Percentiles rank a stretch among this genome's conserved stretches.
Evolutionary conservation across 2,329 filamentous ascomycete genomes (phyloP).

Genomic region (Lasiodiplodia sp.): DNA sequence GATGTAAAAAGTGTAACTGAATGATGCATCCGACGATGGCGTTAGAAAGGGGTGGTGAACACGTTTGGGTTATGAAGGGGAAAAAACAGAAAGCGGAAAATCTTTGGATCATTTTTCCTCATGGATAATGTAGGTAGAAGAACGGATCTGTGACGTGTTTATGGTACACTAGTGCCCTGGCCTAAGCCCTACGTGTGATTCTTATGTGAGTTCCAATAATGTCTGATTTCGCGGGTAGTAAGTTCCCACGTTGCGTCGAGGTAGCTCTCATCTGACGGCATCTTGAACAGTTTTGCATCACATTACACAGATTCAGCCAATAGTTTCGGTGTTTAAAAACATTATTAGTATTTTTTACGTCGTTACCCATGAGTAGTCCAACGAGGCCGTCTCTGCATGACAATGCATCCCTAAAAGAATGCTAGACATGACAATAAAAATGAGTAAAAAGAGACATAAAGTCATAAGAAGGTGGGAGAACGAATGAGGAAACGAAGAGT

Average conservation of each 20-base stretch:
- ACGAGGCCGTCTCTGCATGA: constrained; percentile 11
- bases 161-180: no score
- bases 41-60: neutral
- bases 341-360: constrained; percentile 11
- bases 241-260: no score
- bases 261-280: no score
- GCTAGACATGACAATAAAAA: neutral
- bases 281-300: no score
- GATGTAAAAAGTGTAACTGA: constrained; percentile 3
- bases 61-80: neutral
- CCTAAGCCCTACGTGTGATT: no score
- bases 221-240: no score
- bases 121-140: neutral
- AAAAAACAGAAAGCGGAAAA: neutral
- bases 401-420: neutral
- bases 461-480: neutral
- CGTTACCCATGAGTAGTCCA: constrained; percentile 1
- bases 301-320: neutral
- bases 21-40: constrained; percentile 6
- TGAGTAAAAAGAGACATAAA: neutral
- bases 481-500: neutral
- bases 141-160: no score
- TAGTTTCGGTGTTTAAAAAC: neutral
- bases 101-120: neutral
- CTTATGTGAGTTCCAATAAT: no score